Base-by-base conservation (phyloP, 2,329 filamentous ascomycete genomes). In the Xylariaceae sp. region DNA sequence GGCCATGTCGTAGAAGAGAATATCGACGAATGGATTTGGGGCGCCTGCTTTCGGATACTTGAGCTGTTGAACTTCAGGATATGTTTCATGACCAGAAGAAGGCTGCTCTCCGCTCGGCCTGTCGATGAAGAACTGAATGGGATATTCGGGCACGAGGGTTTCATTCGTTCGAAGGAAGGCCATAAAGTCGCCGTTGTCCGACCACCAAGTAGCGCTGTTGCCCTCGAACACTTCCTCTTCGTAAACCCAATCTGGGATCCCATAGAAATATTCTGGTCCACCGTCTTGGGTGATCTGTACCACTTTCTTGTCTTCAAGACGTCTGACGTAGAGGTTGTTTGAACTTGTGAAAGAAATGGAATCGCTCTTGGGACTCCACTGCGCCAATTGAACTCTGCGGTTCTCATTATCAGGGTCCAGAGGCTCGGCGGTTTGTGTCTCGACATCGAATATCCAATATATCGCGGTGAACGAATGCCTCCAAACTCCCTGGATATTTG, bases 21-120 rank as follows among this genome's bases (percentile, higher is more conserved):
- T 74, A 57, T 90, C 85, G 3, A 99, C 92, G 11, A 89, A 83
- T 0, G 94, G 94, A 70, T 99, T 99, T 46, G 92, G 91, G 2
- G 91, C 86, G 3, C 94, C 95, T 26, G 94, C 88, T 71, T 97
- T 97, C 47, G 94, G 95, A 66, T 99, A 99, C 72, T 99, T 99
- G 80, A 99, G 95, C 64, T 91, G 76, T 60, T 87, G 83, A 37
- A 92, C 85, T 67, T 97, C 91, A 0, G 94, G 94, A 67, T 99
- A 99, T 50, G 83, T 85, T 69, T 96, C 91, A 62, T 95, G 82
- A 26, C 89, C 91, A 1, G 80, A 73, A 6, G 76, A 70, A 3
- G 90, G 85, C 47, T 78, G 61, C 47, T 82, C 79, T 30, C 90
- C 90, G 61, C 89, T 95, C 2, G 94, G 92, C 43, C 90, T 80